Percentiles rank a stretch among this genome's conserved stretches.
These are phyloP conservation scores for Coccomyxa sp. DNA, from an alignment of 139 green algal genomes.

Conservation along the genomic window DNA sequence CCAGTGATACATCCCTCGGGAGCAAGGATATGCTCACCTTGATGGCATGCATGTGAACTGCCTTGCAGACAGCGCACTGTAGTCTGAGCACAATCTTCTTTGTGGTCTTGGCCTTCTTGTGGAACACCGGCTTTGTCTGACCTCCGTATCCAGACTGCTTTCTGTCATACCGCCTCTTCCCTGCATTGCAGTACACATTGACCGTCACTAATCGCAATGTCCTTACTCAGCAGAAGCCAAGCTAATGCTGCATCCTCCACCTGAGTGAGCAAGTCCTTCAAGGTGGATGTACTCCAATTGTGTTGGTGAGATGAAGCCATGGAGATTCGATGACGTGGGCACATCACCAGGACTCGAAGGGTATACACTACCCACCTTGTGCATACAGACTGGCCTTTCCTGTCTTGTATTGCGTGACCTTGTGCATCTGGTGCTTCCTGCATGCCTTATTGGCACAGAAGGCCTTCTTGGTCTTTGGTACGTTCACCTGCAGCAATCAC, in stretches of 20 bases:
- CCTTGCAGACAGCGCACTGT: constrained; percentile 94
- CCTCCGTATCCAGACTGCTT: constrained; percentile 98
- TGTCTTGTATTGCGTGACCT: constrained; percentile 99
- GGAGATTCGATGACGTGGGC: no score
- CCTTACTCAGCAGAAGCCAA: not conserved
- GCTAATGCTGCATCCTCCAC: no score
- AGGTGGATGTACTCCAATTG: no score
- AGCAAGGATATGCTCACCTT: constrained; percentile 86
- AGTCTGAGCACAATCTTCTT: constrained; percentile 99
- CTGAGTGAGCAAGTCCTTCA: not conserved
- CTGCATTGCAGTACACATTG: constrained; percentile 42
- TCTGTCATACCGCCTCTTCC: constrained; percentile 98
- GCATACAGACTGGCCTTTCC: constrained; percentile 98
- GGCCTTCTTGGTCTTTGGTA: constrained; percentile 97
- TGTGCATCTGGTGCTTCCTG: constrained; percentile 97
- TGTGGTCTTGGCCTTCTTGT: constrained; percentile 99
- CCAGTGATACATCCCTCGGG: no score
- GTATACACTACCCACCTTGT: no score
- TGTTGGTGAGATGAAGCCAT: no score
- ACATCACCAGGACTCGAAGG: no score
- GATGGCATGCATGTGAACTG: constrained; percentile 88
- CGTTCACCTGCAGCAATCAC: constrained; percentile 82
- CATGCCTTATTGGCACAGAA: constrained; percentile 98
- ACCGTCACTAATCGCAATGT: not conserved
- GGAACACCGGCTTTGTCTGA: constrained; percentile 99